Conservation (phyloP, 129 eudicot species). For the Artemisia tridentata region DNA sequence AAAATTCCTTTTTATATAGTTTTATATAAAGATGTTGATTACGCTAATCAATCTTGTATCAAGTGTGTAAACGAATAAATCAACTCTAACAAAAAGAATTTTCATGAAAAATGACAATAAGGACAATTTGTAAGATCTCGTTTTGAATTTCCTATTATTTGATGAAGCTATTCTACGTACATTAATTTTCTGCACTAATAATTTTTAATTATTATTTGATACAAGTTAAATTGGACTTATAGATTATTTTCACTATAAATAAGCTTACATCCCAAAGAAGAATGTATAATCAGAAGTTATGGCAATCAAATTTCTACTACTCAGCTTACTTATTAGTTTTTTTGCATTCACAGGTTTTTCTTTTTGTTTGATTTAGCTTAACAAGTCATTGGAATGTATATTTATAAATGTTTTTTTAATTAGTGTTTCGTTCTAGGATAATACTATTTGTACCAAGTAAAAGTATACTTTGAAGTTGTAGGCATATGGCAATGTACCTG, state of each 20-base stretch:
- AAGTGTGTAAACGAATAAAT: neutral
- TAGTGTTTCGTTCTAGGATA: no score
- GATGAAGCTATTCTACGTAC: conserved; percentile 1
- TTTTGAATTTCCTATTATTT: conserved; percentile 7
- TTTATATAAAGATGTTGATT: neutral
- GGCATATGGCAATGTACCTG: no score
- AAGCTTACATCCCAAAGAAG: conserved; percentile 4
- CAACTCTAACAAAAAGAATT: conserved; percentile 6
- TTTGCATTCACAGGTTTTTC: conserved; percentile 24
- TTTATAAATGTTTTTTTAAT: neutral
- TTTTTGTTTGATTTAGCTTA: neutral
- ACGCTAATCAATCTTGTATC: conserved; percentile 22
- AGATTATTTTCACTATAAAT: conserved; percentile 22
- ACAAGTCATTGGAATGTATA: neutral
- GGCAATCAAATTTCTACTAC: conserved; percentile 23
- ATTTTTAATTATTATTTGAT: neutral
- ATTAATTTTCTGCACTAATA: neutral
- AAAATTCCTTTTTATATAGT: no score
- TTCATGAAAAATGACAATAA: conserved; percentile 21
- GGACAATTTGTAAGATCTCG: neutral
- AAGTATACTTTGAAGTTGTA: no score
- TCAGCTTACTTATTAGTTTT: conserved; percentile 16
- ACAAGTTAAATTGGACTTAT: neutral
- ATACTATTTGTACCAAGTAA: no score
- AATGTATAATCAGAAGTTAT: conserved; percentile 19